phyloP scores from a whole-genome alignment of 495 filamentous ascomycete genomes.

The Cercophora sp. region DNA sequence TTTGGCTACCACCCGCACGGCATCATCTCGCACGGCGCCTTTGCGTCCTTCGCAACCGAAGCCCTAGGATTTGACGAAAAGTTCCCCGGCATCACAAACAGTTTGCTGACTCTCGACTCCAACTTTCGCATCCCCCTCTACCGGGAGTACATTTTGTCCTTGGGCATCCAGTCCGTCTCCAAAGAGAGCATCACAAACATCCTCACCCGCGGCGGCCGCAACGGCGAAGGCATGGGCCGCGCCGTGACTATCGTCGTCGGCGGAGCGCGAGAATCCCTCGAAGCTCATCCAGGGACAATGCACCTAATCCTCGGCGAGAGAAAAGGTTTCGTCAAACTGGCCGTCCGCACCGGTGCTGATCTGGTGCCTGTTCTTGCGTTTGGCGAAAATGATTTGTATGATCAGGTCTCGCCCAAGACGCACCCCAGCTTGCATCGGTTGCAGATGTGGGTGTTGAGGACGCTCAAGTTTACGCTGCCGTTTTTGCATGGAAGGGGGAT shows the following conservation, averaged over 20 bases:
- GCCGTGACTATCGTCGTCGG: slow-evolving; percentile 96
- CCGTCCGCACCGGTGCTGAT: slow-evolving; percentile 83
- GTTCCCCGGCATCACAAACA: slow-evolving; percentile 95
- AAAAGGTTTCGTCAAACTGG: slow-evolving; percentile 91
- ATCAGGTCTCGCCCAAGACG: slow-evolving; percentile 67
- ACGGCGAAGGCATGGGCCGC: slow-evolving; percentile 86
- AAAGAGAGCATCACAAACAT: slow-evolving; percentile 87
- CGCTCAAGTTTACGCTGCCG: slow-evolving; percentile 90
- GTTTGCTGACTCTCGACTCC: slow-evolving; percentile 82
- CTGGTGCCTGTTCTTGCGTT: slow-evolving; percentile 88
- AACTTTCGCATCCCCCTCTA: slow-evolving; percentile 96
- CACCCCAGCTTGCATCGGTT: slow-evolving; percentile 71
- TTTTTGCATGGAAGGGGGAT: slow-evolving; percentile 86
- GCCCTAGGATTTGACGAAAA: slow-evolving; percentile 81
- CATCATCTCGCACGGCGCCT: slow-evolving; percentile 94
- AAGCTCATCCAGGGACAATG: slow-evolving; percentile 71
- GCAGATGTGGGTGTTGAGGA: slow-evolving; percentile 76
- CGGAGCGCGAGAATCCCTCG: slow-evolving; percentile 85
- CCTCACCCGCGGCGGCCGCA: slow-evolving; percentile 68
- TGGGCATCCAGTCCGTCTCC: slow-evolving; percentile 85
- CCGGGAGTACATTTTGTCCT: slow-evolving; percentile 80
- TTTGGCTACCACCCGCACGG: slow-evolving; percentile 98
- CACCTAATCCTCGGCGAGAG: slow-evolving; percentile 73
- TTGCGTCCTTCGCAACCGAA: slow-evolving; percentile 88
- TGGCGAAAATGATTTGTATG: slow-evolving; percentile 94